Evolutionary conservation across 139 green algal species (phyloP).

Genomic region (Nannochloris sp.): DNA sequence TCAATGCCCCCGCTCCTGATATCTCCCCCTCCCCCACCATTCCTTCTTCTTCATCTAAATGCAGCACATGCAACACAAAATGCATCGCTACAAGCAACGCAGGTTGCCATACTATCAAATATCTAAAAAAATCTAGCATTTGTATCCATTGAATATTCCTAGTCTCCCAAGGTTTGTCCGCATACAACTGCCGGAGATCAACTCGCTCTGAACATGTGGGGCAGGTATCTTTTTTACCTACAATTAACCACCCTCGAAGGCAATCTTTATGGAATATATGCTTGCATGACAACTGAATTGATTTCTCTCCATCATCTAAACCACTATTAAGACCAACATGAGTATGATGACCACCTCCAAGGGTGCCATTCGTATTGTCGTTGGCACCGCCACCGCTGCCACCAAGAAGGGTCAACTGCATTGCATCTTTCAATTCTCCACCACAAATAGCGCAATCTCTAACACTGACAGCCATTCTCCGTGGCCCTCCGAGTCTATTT

Average conservation of each 20-base stretch:
- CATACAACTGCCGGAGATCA: slow-evolving; percentile 53
- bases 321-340: neutral
- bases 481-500: slow-evolving; percentile 33
- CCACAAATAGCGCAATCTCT: slow-evolving; percentile 72
- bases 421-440: slow-evolving; percentile 51
- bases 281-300: slow-evolving; percentile 71
- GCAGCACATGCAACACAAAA: slow-evolving; percentile 40
- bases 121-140: slow-evolving; percentile 69
- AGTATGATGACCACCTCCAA: neutral
- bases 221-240: slow-evolving; percentile 76
- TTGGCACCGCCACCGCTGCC: neutral
- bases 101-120: slow-evolving; percentile 69
- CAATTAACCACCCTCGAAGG: slow-evolving; percentile 80
- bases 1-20: no score
- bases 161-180: slow-evolving; percentile 61
- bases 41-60: slow-evolving; percentile 18
- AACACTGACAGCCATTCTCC: slow-evolving; percentile 35
- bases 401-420: neutral
- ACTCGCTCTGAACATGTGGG: slow-evolving; percentile 70
- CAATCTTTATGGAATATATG: slow-evolving; percentile 85
- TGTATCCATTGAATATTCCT: slow-evolving; percentile 65
- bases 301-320: neutral
- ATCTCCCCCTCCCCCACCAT: neutral
- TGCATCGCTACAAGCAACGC: slow-evolving; percentile 51
- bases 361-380: neutral